These are phyloP conservation scores for Penicillium pulvis DNA, from an alignment of 495 filamentous ascomycete species.

Conservation along the genomic window DNA sequence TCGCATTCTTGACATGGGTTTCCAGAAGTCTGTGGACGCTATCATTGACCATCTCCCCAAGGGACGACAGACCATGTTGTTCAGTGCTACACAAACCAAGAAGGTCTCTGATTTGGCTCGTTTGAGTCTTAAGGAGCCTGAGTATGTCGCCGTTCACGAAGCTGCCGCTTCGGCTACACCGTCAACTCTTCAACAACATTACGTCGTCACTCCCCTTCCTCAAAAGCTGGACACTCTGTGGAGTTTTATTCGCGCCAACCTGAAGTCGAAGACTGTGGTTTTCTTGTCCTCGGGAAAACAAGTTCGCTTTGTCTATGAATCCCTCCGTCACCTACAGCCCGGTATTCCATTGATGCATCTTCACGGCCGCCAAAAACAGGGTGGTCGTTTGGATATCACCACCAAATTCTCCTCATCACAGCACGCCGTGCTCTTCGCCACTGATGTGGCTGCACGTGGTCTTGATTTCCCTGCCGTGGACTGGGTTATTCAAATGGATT, in stretches of 20 bases:
- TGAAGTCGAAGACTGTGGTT: slow-evolving; percentile 90
- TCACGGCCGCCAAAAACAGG: slow-evolving; percentile 92
- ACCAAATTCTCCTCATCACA: slow-evolving; percentile 75
- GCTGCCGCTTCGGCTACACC: slow-evolving; percentile 80
- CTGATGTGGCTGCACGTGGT: slow-evolving; percentile 90
- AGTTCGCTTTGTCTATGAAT: slow-evolving; percentile 92
- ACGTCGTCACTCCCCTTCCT: slow-evolving; percentile 77
- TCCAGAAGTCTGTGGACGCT: slow-evolving; percentile 87
- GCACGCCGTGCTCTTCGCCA: slow-evolving; percentile 86
- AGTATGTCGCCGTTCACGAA: slow-evolving; percentile 94
- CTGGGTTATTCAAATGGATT: slow-evolving; percentile 95
- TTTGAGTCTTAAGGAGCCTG: slow-evolving; percentile 83
- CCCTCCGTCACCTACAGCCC: slow-evolving; percentile 89
- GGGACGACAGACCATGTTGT: slow-evolving; percentile 86
- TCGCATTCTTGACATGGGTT: slow-evolving; percentile 97
- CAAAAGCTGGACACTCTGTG: slow-evolving; percentile 91
- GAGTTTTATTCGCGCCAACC: slow-evolving; percentile 84
- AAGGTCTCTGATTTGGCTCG: slow-evolving; percentile 90
- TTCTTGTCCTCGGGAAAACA: slow-evolving; percentile 95
- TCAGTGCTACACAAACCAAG: slow-evolving; percentile 95
- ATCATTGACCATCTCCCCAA: slow-evolving; percentile 90
- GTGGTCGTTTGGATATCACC: slow-evolving; percentile 82
- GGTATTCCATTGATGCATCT: slow-evolving; percentile 95
- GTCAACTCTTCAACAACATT: slow-evolving; percentile 82
- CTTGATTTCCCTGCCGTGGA: slow-evolving; percentile 96